Evolutionary conservation across 2,329 filamentous ascomycete species (phyloP), one percentile per base, ranked within the genome.

Genomic region (Trichoderma atrobrunneum): DNA sequence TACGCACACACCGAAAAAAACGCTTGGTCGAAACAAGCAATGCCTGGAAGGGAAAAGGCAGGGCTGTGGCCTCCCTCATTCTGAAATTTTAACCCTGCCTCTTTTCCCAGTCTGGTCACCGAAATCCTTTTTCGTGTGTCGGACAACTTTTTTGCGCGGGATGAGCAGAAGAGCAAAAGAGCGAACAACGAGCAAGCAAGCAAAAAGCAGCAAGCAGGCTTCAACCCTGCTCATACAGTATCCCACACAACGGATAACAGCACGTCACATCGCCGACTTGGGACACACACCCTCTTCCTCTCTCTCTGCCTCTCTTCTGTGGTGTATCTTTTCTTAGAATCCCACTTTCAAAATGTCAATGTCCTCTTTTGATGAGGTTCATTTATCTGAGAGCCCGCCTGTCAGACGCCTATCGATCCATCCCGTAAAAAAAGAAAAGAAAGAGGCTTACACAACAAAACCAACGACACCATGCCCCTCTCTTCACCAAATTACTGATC

Each of bases 391-490:
- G 12, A 61, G 66, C 36, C 43, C 30, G 56, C 56, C 36, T 61
- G 66, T 69, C 66, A 69, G 66, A 69, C 66, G 66, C 56, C 54
- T 69, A 69, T 69, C 66, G 66, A 69, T 69, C 66, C 66, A 69
- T 69, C 66, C 36, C 66, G 66, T 60, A n/a, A 30, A 43, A 43
- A 43, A 43, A 18, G 7, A 18, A 43, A 43, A 36, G 26, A 60
- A 24, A 21, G 36, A 61, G 28, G 30, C 65, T 48, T 34, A 60
- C 65, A 60, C 51, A 26, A 32, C 1, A 18, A 39, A 39, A 16
- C 14, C 36, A 54, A 60, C 65, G 56, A 67, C 51, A 34, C 24
- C 7, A 12, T 43, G 48, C 48, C 48, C 48, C 48, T 14, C 24
- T 43, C 26, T 68, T 60, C 7, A 48, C 54, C 54, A 68, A 48